phyloP scores from a whole-genome alignment of 2,329 filamentous ascomycete species.

The Xylaria sp. region DNA sequence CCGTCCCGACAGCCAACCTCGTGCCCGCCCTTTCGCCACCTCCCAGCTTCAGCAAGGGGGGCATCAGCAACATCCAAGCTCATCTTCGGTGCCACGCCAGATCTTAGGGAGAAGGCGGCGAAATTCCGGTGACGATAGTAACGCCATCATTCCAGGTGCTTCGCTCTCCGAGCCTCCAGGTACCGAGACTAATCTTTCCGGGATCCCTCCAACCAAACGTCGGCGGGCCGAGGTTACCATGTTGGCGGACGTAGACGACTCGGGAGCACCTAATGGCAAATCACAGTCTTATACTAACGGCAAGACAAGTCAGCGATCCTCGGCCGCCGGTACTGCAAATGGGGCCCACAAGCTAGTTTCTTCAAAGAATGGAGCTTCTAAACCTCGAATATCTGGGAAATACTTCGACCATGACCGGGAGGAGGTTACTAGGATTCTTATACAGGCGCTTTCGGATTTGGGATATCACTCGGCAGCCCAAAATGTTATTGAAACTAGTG shows the following conservation, averaged over 20 bases:
- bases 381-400: constrained; percentile 46
- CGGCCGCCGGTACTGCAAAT: constrained; percentile 56
- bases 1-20: constrained; percentile 26
- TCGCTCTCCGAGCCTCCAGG: constrained; percentile 43
- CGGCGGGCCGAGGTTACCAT: constrained; percentile 68
- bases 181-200: constrained; percentile 38
- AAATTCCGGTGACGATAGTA: constrained; percentile 55
- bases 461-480: constrained; percentile 84
- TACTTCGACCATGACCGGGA: constrained; percentile 92
- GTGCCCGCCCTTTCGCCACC: constrained; percentile 29
- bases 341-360: constrained; percentile 59
- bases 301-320: constrained; percentile 59
- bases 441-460: constrained; percentile 89
- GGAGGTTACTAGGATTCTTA: constrained; percentile 91
- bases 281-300: constrained; percentile 68
- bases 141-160: constrained; percentile 35
- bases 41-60: constrained; percentile 27
- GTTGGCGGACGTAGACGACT: constrained; percentile 68
- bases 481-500: constrained; percentile 81
- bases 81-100: constrained; percentile 47
- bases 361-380: constrained; percentile 66
- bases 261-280: constrained; percentile 64
- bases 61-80: constrained; percentile 18
- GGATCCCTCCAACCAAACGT: constrained; percentile 64
- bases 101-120: constrained; percentile 68